Percentiles rank a stretch among this genome's conserved stretches.
phyloP scores from a whole-genome alignment of 1,139 yeast species.

The Blastobotrys aristatus region DNA sequence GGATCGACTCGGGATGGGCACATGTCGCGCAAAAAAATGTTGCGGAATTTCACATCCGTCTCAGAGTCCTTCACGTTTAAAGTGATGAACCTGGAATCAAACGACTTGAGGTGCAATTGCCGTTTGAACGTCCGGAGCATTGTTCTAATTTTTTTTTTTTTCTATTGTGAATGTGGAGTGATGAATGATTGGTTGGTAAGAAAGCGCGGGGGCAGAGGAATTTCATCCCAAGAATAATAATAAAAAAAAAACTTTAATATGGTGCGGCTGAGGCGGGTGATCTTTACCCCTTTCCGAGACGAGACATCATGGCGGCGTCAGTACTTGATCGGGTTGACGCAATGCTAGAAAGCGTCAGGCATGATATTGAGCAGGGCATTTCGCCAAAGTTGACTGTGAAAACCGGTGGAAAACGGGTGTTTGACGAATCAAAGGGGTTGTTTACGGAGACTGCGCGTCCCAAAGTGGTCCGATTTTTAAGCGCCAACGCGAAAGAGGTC shows the following conservation, averaged over 20 bases:
- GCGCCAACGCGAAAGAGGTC: neutral
- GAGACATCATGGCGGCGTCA: too few relatives aligned
- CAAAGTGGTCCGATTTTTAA: neutral
- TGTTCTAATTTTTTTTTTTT: neutral
- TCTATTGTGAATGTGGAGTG: neutral
- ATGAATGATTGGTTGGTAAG: neutral
- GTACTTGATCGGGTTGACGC: neutral
- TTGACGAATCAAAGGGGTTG: neutral
- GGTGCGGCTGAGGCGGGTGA: too few relatives aligned
- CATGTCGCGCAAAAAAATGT: constrained; percentile 62
- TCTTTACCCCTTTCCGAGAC: too few relatives aligned
- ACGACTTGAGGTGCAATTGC: constrained; percentile 18
- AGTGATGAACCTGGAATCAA: constrained; percentile 15
- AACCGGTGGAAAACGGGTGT: neutral
- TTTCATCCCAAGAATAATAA: too few relatives aligned
- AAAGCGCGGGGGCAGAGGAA: too few relatives aligned
- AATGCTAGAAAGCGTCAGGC: neutral
- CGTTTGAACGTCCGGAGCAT: constrained; percentile 1
- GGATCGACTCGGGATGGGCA: constrained; percentile 53
- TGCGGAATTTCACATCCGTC: constrained; percentile 36
- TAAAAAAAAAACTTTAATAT: too few relatives aligned
- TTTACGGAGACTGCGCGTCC: neutral
- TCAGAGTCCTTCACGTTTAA: constrained; percentile 14
- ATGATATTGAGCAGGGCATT: neutral
- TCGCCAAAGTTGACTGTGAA: neutral